Evolutionary conservation across 805 yeast genomes (phyloP).

Genomic region (Metschnikowia matae): DNA sequence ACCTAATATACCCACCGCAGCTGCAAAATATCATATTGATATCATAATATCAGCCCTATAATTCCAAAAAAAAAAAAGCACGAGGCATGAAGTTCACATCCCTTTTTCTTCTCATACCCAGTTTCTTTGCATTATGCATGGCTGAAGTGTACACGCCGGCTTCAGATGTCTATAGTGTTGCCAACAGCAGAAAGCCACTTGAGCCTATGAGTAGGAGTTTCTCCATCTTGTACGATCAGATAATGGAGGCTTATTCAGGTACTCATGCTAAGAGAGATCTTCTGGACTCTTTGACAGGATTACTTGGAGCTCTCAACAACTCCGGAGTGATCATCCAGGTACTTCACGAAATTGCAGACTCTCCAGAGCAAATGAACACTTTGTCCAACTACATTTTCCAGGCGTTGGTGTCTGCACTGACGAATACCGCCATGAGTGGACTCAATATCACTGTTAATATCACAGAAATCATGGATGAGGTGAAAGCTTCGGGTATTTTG

Average conservation of each 20-base stretch:
- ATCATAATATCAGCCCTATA: background rate
- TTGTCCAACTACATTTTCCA: slow-evolving; percentile 22
- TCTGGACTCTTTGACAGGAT: slow-evolving; percentile 7
- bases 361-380: slow-evolving; percentile 26
- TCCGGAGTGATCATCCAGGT: slow-evolving; percentile 25
- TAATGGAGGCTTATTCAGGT: background rate
- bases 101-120: slow-evolving; percentile 5
- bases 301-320: slow-evolving; percentile 19
- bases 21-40: background rate
- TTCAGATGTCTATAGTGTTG: slow-evolving; percentile 2
- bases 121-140: slow-evolving; percentile 4
- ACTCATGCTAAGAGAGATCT: slow-evolving; percentile 10
- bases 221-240: slow-evolving; percentile 6
- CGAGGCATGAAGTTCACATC: slow-evolving; percentile 5
- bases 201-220: slow-evolving; percentile 14
- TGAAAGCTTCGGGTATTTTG: slow-evolving; percentile 27
- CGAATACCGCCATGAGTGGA: slow-evolving; percentile 12
- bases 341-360: slow-evolving; percentile 29
- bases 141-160: slow-evolving; percentile 6
- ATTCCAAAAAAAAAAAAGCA: background rate
- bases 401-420: slow-evolving; percentile 12
- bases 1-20: background rate
- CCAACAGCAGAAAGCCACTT: background rate
- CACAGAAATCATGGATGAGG: slow-evolving; percentile 19
- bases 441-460: slow-evolving; percentile 23